Percentiles rank a stretch among this genome's conserved stretches.
These are phyloP conservation scores for Leptographium wingfieldii DNA, from an alignment of 2,329 filamentous ascomycete species.

Conservation along the genomic window DNA sequence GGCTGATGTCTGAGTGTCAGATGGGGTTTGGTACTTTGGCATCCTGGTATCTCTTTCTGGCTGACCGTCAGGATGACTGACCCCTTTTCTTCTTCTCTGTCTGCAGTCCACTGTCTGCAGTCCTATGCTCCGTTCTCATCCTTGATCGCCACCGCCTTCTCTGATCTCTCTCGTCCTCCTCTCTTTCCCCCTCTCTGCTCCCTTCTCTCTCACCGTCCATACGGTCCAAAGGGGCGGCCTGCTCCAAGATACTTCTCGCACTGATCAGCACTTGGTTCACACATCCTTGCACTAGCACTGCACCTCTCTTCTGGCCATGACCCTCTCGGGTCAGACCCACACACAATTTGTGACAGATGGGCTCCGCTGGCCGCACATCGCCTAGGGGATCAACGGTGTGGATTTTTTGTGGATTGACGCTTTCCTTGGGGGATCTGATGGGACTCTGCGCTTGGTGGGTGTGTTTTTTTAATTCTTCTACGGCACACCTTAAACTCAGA, in stretches of 20 bases:
- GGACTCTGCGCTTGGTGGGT: background rate
- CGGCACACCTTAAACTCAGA: background rate
- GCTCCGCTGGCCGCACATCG: slow-evolving; percentile 25
- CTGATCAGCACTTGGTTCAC: slow-evolving; percentile 15
- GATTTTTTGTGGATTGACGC: slow-evolving; percentile 5
- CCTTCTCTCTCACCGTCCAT: background rate
- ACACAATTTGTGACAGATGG: slow-evolving; percentile 42
- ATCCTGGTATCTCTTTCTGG: too few species aligned
- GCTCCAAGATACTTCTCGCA: background rate
- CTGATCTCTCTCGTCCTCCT: too few species aligned
- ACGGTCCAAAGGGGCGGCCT: background rate
- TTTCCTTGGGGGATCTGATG: slow-evolving; percentile 7
- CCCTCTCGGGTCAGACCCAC: slow-evolving; percentile 28
- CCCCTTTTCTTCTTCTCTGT: background rate
- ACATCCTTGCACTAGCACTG: slow-evolving; percentile 14
- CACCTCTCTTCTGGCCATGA: slow-evolving; percentile 7
- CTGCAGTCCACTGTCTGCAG: too few species aligned
- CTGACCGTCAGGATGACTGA: too few species aligned
- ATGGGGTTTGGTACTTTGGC: too few species aligned
- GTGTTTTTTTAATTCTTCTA: background rate
- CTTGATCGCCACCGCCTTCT: too few species aligned
- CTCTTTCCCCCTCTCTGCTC: too few species aligned
- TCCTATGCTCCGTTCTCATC: too few species aligned
- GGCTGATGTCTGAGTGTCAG: too few species aligned
- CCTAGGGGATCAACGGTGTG: slow-evolving; percentile 33